phyloP scores from a whole-genome alignment of 2,329 filamentous ascomycete species.

The Curvularia spicifera region DNA sequence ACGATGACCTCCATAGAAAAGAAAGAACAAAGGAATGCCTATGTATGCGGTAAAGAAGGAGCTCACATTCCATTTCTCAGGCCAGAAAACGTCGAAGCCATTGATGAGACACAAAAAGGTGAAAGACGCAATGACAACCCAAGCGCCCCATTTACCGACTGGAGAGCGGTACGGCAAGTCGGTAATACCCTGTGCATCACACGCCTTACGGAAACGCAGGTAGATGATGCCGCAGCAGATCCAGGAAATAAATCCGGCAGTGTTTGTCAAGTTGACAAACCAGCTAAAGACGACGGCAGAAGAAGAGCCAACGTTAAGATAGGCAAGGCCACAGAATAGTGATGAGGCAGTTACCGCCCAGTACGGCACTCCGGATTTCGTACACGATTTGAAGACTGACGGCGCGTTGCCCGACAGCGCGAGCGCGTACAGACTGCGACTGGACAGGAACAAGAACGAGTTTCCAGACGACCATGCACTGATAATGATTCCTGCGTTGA shows the following conservation, averaged over 20 bases:
- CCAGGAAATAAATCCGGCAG: conserved; percentile 61
- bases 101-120: conserved; percentile 72
- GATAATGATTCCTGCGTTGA: conserved; percentile 72
- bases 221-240: conserved; percentile 63
- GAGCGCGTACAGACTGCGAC: conserved; percentile 60
- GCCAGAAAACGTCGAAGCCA: conserved; percentile 77
- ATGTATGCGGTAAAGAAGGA: conserved; percentile 72
- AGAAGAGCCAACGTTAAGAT: conserved; percentile 55
- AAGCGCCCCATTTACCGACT: conserved; percentile 70
- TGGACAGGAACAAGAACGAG: conserved; percentile 60
- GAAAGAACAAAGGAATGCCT: conserved; percentile 67
- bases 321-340: conserved; percentile 56
- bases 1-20: conserved; percentile 62
- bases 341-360: conserved; percentile 54
- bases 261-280: conserved; percentile 73
- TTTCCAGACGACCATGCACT: conserved; percentile 67
- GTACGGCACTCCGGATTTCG: conserved; percentile 64
- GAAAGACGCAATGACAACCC: conserved; percentile 64
- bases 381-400: conserved; percentile 64
- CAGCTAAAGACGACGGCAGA: conserved; percentile 64
- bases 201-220: conserved; percentile 66
- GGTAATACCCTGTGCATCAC: conserved; percentile 60
- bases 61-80: conserved; percentile 65
- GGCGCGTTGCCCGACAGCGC: conserved; percentile 71
- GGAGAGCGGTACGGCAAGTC: conserved; percentile 61